phyloP scores from a whole-genome alignment of 768 basidiomycete genomes.

The Sporobolomyces pararoseus region DNA sequence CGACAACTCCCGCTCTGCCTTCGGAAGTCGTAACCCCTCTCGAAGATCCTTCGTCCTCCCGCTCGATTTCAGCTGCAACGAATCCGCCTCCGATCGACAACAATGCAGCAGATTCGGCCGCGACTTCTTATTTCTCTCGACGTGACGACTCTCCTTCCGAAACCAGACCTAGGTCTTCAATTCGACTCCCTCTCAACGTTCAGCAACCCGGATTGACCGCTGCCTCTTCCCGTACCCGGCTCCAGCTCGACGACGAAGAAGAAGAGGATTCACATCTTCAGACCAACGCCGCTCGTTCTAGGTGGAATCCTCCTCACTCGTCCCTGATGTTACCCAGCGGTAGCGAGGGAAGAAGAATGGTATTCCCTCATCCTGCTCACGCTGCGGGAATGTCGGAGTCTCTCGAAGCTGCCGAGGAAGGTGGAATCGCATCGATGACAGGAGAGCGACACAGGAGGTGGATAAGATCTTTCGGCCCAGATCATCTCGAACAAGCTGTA shows the following conservation, averaged over 20 bases:
- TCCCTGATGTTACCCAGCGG: constrained; percentile 33
- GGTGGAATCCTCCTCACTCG: not conserved
- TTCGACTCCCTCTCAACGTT: not conserved
- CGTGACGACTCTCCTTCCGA: constrained; percentile 15
- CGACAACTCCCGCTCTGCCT: constrained; percentile 1
- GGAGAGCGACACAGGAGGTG: not conserved
- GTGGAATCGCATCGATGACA: not conserved
- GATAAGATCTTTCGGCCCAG: not conserved
- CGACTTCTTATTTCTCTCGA: not conserved
- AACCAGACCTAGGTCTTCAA: not conserved
- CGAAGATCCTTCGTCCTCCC: no score
- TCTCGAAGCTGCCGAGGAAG: not conserved
- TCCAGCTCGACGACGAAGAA: constrained; percentile 7
- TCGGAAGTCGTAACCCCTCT: not conserved
- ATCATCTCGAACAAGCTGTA: not conserved
- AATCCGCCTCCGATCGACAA: not conserved
- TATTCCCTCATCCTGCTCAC: constrained; percentile 24
- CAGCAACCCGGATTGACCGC: not conserved
- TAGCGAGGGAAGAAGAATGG: constrained; percentile 19
- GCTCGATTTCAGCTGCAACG: no score
- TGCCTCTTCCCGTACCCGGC: not conserved
- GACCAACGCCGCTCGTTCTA: not conserved
- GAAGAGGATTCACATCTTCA: not conserved
- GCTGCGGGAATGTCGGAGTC: constrained; percentile 3
- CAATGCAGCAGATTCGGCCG: not conserved